Percentiles rank a stretch among this genome's conserved stretches.
Conservation (phyloP, 352 stramenopile species). For the Globisporangium irregulare region DNA sequence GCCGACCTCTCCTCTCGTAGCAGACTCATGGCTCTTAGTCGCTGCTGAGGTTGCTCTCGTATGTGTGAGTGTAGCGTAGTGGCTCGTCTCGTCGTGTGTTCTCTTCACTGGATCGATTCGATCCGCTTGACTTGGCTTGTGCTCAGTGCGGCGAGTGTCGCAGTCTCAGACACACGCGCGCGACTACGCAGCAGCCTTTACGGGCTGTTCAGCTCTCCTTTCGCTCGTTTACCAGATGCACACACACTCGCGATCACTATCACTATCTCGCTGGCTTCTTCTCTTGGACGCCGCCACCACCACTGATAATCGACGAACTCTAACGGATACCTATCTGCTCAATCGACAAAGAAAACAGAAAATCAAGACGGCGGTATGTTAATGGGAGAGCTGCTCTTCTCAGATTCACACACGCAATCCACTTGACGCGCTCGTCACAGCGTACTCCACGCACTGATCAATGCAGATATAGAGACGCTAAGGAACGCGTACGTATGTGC, state of each 20-base stretch:
- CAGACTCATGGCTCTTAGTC: constrained; percentile 9
- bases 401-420: background rate
- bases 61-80: background rate
- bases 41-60: background rate
- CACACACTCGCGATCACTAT: background rate
- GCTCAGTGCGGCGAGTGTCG: background rate
- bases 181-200: background rate
- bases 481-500: background rate
- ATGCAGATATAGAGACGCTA: background rate
- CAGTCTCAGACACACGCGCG: background rate
- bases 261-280: background rate
- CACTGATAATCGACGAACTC: background rate
- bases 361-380: background rate
- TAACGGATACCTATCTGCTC: background rate
- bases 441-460: background rate
- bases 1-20: constrained; percentile 23
- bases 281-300: background rate
- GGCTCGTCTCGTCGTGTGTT: background rate
- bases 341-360: background rate
- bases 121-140: background rate
- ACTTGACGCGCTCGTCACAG: background rate
- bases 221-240: background rate
- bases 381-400: background rate
- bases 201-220: background rate
- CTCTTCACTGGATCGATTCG: background rate